Conservation (phyloP, 768 basidiomycete species). For the Mycena filopes region DNA sequence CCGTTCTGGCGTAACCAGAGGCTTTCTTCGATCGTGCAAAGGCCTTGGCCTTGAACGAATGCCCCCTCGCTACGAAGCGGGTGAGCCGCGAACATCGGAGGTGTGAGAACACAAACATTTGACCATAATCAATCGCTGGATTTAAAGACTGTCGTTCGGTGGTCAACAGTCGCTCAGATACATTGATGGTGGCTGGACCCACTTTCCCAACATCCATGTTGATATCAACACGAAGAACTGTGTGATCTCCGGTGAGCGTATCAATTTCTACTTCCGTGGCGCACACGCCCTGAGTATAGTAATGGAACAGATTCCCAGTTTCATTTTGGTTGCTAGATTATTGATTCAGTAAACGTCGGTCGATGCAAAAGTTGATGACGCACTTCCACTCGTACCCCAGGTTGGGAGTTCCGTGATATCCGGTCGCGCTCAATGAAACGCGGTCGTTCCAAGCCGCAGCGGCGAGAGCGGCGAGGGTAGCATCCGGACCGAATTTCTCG, state of each 20-base stretch:
- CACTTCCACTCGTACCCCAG: conserved; percentile 36
- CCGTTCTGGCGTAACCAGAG: conserved; percentile 35
- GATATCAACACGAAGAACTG: conserved; percentile 33
- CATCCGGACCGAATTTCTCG: conserved; percentile 25
- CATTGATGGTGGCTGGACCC: background rate
- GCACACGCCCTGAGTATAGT: conserved; percentile 33
- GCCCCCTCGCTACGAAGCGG: conserved; percentile 26
- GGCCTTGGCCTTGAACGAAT: conserved; percentile 33
- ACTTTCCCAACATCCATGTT: conserved; percentile 35
- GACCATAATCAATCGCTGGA: conserved; percentile 33
- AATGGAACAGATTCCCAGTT: conserved; percentile 35
- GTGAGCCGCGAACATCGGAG: background rate
- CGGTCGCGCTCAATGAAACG: conserved; percentile 32
- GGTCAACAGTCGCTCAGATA: background rate
- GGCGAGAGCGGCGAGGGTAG: conserved; percentile 32
- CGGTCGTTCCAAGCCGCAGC: conserved; percentile 32
- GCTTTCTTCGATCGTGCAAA: conserved; percentile 34
- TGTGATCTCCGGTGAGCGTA: conserved; percentile 33
- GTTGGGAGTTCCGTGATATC: conserved; percentile 24
- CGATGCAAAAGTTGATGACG: background rate
- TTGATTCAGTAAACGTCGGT: background rate
- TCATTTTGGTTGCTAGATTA: conserved; percentile 28
- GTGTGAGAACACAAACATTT: conserved; percentile 15
- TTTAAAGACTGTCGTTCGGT: conserved; percentile 15
- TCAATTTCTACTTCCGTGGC: conserved; percentile 35